Conservation (phyloP, 2,329 filamentous ascomycete species). For the Stromatinia cepivora region DNA sequence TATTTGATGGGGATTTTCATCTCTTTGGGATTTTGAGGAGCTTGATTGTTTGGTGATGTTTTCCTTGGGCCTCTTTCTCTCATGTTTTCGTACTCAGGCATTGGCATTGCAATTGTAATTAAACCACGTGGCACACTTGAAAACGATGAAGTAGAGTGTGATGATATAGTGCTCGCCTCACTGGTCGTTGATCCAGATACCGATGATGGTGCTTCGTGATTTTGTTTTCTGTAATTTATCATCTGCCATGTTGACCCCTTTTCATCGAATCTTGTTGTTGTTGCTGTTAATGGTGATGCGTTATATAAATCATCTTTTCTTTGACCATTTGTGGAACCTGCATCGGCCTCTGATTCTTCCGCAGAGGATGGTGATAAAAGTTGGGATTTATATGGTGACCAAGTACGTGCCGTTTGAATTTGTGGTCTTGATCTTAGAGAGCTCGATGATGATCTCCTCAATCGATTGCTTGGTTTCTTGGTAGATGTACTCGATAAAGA, state of each 20-base stretch:
- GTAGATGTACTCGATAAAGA: constrained; percentile 11
- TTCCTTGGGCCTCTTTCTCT: background rate
- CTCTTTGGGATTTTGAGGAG: background rate
- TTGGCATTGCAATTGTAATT: background rate
- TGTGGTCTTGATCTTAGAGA: constrained; percentile 15
- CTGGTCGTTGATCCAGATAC: constrained; percentile 26
- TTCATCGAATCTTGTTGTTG: constrained; percentile 29
- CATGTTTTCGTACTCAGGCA: background rate
- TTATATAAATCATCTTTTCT: background rate
- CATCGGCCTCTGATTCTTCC: constrained; percentile 25
- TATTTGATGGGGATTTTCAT: constrained; percentile 8
- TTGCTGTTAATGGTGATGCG: constrained; percentile 20
- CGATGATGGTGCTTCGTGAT: constrained; percentile 22
- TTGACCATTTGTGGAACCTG: background rate
- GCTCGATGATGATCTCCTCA: constrained; percentile 16
- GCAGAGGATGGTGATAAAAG: constrained; percentile 31
- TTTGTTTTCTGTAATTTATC: constrained; percentile 25
- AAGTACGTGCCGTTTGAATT: constrained; percentile 23
- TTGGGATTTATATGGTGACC: constrained; percentile 32
- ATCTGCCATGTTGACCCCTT: constrained; percentile 37
- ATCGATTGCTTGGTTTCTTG: background rate
- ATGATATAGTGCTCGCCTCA: constrained; percentile 25
- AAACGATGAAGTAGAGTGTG: constrained; percentile 26
- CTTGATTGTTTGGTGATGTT: background rate
- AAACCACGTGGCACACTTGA: background rate